Evolutionary conservation across 2,329 filamentous ascomycete genomes (phyloP).

Genomic region (Claviceps paspali): DNA sequence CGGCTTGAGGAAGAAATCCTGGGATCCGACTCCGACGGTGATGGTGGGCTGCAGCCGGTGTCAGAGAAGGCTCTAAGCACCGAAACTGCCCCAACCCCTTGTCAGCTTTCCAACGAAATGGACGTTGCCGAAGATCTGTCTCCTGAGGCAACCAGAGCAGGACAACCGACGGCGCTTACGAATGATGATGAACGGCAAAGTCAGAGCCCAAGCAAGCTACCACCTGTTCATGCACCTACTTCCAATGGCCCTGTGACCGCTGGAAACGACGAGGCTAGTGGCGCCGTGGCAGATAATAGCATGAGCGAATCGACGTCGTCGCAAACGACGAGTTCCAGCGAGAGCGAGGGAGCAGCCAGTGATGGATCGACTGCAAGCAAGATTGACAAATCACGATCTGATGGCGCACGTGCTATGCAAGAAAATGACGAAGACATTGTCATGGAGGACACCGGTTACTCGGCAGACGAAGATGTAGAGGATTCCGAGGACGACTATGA

Average conservation of each 20-base stretch:
- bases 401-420: not conserved
- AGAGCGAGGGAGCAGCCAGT: not conserved
- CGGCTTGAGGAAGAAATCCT: constrained; percentile 16
- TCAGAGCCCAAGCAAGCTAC: not conserved
- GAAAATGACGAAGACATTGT: constrained; percentile 4
- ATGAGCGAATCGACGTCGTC: not conserved
- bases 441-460: constrained; percentile 10
- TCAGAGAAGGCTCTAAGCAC: not conserved
- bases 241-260: not conserved
- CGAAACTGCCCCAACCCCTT: not conserved
- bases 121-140: not conserved
- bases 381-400: not conserved
- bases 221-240: not conserved
- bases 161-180: not conserved
- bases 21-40: constrained; percentile 9
- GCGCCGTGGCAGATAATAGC: not conserved
- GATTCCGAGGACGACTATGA: constrained; percentile 37
- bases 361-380: not conserved
- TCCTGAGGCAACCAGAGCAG: not conserved
- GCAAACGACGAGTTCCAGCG: not conserved
- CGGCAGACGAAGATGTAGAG: constrained; percentile 24
- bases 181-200: not conserved
- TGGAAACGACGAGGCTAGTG: not conserved
- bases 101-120: not conserved
- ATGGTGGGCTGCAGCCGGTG: not conserved